phyloP scores from a whole-genome alignment of 2,329 filamentous ascomycete species.

The Ceratocystis ficicola region DNA sequence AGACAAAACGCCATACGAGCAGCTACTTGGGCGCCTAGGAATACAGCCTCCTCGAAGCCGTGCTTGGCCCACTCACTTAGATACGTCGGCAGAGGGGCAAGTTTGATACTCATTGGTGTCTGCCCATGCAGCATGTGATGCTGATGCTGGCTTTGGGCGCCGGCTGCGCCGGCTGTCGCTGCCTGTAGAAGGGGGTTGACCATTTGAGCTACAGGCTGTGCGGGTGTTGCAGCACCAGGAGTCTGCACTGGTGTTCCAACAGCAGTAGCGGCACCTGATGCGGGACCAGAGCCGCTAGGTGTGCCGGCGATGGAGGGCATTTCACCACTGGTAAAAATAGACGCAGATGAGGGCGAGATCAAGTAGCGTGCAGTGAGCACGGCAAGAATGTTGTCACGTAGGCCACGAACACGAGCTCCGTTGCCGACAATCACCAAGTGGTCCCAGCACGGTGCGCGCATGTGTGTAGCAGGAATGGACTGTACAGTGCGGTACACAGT shows the following conservation, averaged over 20 bases:
- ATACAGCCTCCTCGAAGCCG: conserved; percentile 66
- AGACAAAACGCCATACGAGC: conserved; percentile 50
- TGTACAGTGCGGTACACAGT: conserved; percentile 75
- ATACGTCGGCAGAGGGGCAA: conserved; percentile 66
- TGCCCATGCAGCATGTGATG: conserved; percentile 47
- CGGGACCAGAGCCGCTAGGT: conserved; percentile 88
- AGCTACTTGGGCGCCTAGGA: conserved; percentile 77
- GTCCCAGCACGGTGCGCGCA: conserved; percentile 82
- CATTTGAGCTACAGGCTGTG: conserved; percentile 37
- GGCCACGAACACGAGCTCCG: conserved; percentile 59
- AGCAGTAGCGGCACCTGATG: conserved; percentile 61
- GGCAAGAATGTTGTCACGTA: conserved; percentile 76
- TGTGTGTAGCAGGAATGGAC: conserved; percentile 69
- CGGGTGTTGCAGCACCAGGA: conserved; percentile 42
- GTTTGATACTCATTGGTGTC: conserved; percentile 76
- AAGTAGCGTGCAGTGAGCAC: conserved; percentile 73
- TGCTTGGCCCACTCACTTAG: conserved; percentile 83
- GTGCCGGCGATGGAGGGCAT: conserved; percentile 89
- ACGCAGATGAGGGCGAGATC: conserved; percentile 81
- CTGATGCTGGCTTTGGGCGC: conserved; percentile 30
- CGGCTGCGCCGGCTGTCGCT: conserved; percentile 61
- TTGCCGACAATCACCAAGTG: conserved; percentile 85
- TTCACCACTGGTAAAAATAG: conserved; percentile 73
- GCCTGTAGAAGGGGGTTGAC: conserved; percentile 89
- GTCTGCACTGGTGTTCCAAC: conserved; percentile 69